phyloP scores from a whole-genome alignment of 805 yeast species.

The Hanseniaspora nectarophila region DNA sequence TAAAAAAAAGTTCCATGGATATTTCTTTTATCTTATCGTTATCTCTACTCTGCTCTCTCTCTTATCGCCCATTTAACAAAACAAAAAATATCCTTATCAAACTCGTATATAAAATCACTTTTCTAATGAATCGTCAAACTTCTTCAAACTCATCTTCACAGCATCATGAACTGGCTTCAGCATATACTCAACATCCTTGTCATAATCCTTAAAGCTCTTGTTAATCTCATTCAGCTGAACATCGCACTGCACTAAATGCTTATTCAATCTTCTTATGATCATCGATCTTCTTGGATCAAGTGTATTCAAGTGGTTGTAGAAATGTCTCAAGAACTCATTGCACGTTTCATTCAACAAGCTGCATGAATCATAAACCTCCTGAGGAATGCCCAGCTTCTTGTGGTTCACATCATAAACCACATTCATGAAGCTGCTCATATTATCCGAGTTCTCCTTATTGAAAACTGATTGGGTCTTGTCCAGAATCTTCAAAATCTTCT shows the following conservation, averaged over 20 bases:
- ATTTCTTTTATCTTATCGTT: no score
- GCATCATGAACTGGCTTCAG: constrained; percentile 13
- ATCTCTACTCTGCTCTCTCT: no score
- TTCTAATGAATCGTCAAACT: constrained; percentile 10
- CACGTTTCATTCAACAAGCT: constrained; percentile 59
- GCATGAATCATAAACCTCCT: constrained; percentile 37
- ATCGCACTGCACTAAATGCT: constrained; percentile 38
- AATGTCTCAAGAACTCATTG: constrained; percentile 62
- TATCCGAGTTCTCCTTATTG: constrained; percentile 26
- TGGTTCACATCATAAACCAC: constrained; percentile 10
- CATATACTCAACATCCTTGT: neutral
- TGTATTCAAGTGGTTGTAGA: constrained; percentile 53
- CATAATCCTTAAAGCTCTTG: constrained; percentile 21
- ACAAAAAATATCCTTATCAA: neutral
- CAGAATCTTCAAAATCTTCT: neutral
- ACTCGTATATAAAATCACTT: neutral
- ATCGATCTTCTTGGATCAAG: constrained; percentile 36
- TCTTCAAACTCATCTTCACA: constrained; percentile 11
- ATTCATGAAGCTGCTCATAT: neutral
- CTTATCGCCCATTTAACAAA: neutral
- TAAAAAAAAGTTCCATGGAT: no score
- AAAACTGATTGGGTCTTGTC: constrained; percentile 1
- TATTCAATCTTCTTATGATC: constrained; percentile 36
- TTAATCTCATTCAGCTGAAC: constrained; percentile 39
- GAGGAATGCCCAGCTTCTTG: constrained; percentile 7